Evolutionary conservation across 2,329 filamentous ascomycete species (phyloP).

Genomic region (Dactylella cylindrospora): DNA sequence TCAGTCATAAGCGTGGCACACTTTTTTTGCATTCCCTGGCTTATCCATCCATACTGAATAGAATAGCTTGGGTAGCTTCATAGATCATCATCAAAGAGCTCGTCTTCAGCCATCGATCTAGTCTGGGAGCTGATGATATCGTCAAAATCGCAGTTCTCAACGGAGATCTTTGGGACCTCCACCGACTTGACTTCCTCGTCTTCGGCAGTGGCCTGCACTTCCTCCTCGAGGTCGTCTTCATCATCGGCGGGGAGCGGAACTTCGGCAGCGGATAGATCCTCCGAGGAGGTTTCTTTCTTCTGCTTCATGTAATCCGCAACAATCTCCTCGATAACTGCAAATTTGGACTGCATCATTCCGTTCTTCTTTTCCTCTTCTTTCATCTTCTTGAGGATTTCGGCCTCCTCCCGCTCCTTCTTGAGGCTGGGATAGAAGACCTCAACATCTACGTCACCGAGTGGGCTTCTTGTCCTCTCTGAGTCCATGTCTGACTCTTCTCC

Average conservation of each 20-base stretch:
- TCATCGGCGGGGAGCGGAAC: slow-evolving; percentile 18
- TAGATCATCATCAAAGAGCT: slow-evolving; percentile 31
- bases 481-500: slow-evolving; percentile 18
- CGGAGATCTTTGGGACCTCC: slow-evolving; percentile 4
- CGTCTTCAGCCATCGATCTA: slow-evolving; percentile 24
- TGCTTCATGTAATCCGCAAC: slow-evolving; percentile 29
- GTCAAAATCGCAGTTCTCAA: slow-evolving; percentile 21
- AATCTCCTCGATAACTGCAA: slow-evolving; percentile 33
- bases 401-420: slow-evolving; percentile 36
- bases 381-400: slow-evolving; percentile 17
- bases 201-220: not conserved
- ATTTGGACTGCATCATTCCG: slow-evolving; percentile 16
- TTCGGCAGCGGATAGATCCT: slow-evolving; percentile 4
- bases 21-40: no score
- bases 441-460: slow-evolving; percentile 37
- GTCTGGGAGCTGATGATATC: slow-evolving; percentile 17
- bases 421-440: slow-evolving; percentile 38
- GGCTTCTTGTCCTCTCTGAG: slow-evolving; percentile 29
- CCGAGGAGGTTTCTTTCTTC: slow-evolving; percentile 3
- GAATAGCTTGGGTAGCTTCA: no score
- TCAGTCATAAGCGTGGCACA: not conserved
- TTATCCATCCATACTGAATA: no score
- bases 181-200: not conserved
- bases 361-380: slow-evolving; percentile 13
- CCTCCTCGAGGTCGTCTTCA: slow-evolving; percentile 20